phyloP scores from a whole-genome alignment of 257 asterid genomes.

The Nicotiana benthamiana region DNA sequence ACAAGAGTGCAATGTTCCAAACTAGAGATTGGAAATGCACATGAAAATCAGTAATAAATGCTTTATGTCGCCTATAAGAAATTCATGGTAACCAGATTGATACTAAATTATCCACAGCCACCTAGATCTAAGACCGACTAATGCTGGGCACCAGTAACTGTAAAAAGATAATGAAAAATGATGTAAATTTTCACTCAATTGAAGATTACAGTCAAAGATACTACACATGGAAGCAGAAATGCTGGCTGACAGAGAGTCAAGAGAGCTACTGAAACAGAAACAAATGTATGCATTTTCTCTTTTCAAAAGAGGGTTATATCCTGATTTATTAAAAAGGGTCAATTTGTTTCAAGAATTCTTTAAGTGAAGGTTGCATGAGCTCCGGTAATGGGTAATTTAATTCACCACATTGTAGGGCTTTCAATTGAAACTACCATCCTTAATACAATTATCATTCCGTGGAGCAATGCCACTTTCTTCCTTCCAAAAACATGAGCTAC shows the following conservation, averaged over 20 bases:
- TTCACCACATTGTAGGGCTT: background rate
- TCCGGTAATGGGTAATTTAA: background rate
- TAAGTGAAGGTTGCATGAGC: background rate
- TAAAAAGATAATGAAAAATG: background rate
- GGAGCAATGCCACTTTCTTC: background rate
- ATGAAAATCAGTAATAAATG: background rate
- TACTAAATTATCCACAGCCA: background rate
- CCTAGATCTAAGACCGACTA: background rate
- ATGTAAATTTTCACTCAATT: background rate
- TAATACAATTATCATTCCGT: background rate
- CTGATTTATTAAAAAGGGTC: too few relatives aligned
- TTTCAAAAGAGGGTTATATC: background rate
- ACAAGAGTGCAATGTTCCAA: background rate
- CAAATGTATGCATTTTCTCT: background rate
- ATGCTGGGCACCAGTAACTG: background rate
- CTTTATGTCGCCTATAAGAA: background rate
- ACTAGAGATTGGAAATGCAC: background rate
- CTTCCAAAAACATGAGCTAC: background rate
- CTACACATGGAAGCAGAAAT: background rate
- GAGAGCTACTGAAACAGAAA: background rate
- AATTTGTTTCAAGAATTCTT: background rate
- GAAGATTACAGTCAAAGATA: background rate
- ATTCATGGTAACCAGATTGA: background rate
- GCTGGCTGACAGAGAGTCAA: background rate
- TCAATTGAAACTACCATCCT: background rate